Evolutionary conservation across 164 flowering plant genomes (phyloP).

Genomic region (Sedum album): DNA sequence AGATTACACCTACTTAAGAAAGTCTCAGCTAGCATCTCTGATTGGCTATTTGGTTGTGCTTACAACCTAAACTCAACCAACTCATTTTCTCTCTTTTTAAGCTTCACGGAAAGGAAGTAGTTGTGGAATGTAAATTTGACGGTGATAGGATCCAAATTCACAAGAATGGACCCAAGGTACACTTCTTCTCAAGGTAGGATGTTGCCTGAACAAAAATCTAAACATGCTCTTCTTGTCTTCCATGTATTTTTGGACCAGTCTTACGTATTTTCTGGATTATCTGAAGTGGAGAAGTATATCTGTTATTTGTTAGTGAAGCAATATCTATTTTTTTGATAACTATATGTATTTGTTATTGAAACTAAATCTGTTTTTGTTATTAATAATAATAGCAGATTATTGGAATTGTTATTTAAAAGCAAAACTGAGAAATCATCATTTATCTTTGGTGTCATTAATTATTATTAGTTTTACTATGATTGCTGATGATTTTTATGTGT

Average conservation of each 20-base stretch:
- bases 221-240: neutral
- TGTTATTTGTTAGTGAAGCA: too few relatives aligned
- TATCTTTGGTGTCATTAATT: neutral
- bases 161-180: conserved; percentile 66
- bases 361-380: too few relatives aligned
- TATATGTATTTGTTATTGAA: too few relatives aligned
- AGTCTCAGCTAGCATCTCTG: neutral
- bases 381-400: neutral
- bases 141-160: conserved; percentile 97
- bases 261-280: neutral
- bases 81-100: conserved; percentile 15
- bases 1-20: neutral
- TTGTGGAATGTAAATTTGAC: conserved; percentile 95
- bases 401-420: neutral
- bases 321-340: too few relatives aligned
- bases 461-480: neutral
- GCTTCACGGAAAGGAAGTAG: conserved; percentile 93
- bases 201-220: neutral
- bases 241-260: neutral
- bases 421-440: neutral
- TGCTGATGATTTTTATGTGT: neutral
- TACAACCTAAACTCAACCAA: neutral
- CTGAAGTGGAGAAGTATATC: neutral
- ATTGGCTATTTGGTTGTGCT: neutral
- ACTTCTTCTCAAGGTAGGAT: conserved; percentile 75